These are phyloP conservation scores for Penicillium salamii DNA, from an alignment of 495 filamentous ascomycete species.

Conservation along the genomic window DNA sequence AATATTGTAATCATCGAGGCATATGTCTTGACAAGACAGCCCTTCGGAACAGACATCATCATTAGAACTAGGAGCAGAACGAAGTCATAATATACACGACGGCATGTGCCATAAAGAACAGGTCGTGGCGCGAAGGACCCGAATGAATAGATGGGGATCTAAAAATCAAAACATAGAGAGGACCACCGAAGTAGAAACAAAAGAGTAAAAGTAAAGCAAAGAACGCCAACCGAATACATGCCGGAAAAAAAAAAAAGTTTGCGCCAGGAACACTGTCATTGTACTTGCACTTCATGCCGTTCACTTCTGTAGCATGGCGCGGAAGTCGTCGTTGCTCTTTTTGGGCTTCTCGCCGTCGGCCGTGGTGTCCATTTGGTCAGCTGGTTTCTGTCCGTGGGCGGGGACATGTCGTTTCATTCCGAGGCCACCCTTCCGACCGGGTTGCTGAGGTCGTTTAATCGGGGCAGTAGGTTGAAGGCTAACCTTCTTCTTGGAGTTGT, in stretches of 20 bases:
- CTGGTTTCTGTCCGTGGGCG: constrained; percentile 8
- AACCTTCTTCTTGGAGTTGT: constrained; percentile 22
- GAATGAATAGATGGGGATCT: constrained; percentile 8
- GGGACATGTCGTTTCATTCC: constrained; percentile 51
- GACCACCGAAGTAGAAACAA: constrained; percentile 5
- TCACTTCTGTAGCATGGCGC: constrained; percentile 61
- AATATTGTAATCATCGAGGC: constrained; percentile 1
- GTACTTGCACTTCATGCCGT: constrained; percentile 26
- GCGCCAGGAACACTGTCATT: constrained; percentile 25
- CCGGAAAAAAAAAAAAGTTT: constrained; percentile 14
- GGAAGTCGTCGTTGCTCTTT: constrained; percentile 90
- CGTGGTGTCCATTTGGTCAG: constrained; percentile 33
- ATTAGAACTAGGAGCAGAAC: constrained; percentile 23
- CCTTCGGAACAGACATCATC: constrained; percentile 23
- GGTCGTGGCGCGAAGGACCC: constrained; percentile 10
- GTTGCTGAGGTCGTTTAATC: constrained; percentile 57
- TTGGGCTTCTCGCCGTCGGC: constrained; percentile 34
- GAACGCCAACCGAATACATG: constrained; percentile 27
- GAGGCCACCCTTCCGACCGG: constrained; percentile 47
- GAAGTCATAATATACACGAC: constrained; percentile 34
- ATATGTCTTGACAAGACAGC: constrained; percentile 5
- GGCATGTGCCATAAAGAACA: constrained; percentile 10
- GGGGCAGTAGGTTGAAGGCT: constrained; percentile 51
- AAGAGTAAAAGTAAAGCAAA: no score
- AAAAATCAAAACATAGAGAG: constrained; percentile 4